phyloP scores from a whole-genome alignment of 2,329 filamentous ascomycete species.

The Harringtonia aguacate region DNA sequence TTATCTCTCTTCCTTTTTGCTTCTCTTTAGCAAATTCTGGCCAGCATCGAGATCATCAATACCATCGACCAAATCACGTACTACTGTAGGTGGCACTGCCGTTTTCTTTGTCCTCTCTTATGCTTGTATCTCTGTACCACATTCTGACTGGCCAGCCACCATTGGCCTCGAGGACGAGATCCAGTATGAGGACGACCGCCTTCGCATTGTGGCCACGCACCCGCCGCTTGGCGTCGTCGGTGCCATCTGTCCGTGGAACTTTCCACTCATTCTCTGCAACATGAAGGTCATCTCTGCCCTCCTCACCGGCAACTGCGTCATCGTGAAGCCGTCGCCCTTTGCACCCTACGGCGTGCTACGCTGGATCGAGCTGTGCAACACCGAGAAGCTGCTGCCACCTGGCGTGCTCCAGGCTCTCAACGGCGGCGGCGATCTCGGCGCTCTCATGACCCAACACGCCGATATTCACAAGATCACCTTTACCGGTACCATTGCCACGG shows the following conservation, averaged over 20 bases:
- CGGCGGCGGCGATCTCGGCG: constrained; percentile 43
- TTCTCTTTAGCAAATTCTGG: constrained; percentile 1
- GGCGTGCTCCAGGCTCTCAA: constrained; percentile 46
- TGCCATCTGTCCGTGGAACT: constrained; percentile 54
- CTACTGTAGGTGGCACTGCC: constrained; percentile 18
- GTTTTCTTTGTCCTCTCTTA: not conserved
- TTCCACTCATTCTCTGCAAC: constrained; percentile 33
- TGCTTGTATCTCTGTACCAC: not conserved
- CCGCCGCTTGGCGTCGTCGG: constrained; percentile 37
- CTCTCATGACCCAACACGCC: constrained; percentile 40
- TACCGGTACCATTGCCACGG: constrained; percentile 42
- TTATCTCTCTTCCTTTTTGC: not conserved
- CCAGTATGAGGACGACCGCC: constrained; percentile 32
- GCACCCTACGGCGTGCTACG: constrained; percentile 43
- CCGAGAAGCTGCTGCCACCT: constrained; percentile 32
- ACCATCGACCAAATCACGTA: constrained; percentile 25
- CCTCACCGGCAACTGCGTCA: constrained; percentile 41
- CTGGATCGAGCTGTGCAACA: constrained; percentile 35
- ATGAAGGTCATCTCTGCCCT: constrained; percentile 36
- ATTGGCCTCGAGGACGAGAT: constrained; percentile 32
- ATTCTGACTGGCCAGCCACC: constrained; percentile 14
- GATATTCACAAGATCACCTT: constrained; percentile 48
- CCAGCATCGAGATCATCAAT: constrained; percentile 25
- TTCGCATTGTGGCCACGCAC: constrained; percentile 29
- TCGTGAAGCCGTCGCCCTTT: constrained; percentile 48